Percentiles rank a stretch among this genome's conserved stretches.
Conservation (phyloP, 164 flowering plant genomes). For the Nymphaea thermarum region DNA sequence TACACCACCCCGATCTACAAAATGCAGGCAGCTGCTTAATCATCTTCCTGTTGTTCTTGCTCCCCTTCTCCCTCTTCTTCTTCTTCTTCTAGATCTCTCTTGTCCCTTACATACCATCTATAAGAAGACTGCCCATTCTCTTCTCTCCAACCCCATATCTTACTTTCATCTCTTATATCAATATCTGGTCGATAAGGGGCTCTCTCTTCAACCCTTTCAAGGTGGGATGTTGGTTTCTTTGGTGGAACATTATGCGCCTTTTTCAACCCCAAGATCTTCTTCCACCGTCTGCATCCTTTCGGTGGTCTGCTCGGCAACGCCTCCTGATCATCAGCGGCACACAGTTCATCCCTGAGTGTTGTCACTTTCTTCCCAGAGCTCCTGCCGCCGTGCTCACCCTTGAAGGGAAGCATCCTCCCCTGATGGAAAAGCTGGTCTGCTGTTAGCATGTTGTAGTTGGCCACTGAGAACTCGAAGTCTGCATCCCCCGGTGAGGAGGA, state of each 20-base stretch:
- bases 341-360: constrained; percentile 58
- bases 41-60: background rate
- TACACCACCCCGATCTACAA: background rate
- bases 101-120: background rate
- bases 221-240: background rate
- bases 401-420: constrained; percentile 53
- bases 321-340: constrained; percentile 11
- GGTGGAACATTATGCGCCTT: constrained; percentile 2
- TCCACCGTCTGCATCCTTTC: constrained; percentile 44
- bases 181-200: background rate
- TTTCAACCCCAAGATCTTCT: constrained; percentile 39
- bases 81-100: background rate
- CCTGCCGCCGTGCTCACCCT: constrained; percentile 16
- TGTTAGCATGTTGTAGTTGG: constrained; percentile 32
- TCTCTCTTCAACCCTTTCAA: background rate
- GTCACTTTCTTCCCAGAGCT: constrained; percentile 18
- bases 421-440: constrained; percentile 71
- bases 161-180: background rate
- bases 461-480: constrained; percentile 60
- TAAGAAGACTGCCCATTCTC: background rate
- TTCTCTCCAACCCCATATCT: background rate
- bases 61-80: background rate
- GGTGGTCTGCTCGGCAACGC: constrained; percentile 19
- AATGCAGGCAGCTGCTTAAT: background rate
- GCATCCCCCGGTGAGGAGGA: constrained; percentile 38